Evolutionary conservation across 108 stramenopile species (phyloP).

Genomic region (Schizochytrium sp.): DNA sequence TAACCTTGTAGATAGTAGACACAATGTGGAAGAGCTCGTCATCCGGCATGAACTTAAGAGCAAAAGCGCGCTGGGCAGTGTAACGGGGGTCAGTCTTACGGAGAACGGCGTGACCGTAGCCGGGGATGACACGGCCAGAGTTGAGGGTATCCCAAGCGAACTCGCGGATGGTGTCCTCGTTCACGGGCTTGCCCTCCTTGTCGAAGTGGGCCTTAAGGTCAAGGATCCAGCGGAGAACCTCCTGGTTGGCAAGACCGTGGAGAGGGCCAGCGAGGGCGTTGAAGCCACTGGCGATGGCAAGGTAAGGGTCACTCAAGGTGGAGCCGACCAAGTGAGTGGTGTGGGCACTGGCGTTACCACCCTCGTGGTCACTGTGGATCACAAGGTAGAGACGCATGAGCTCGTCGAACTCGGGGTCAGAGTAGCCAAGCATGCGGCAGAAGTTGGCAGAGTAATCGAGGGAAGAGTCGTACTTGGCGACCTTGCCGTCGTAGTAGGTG

Average conservation of each 20-base stretch:
- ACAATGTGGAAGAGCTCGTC: slow-evolving; percentile 98
- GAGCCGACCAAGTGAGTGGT: slow-evolving; percentile 98
- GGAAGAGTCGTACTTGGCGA: slow-evolving; percentile 86
- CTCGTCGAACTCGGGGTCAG: slow-evolving; percentile 93
- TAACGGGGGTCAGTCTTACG: slow-evolving; percentile 99
- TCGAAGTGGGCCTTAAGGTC: slow-evolving; percentile 91
- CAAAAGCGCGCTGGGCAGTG: slow-evolving; percentile 98
- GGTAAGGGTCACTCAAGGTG: slow-evolving; percentile 94
- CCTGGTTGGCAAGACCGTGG: slow-evolving; percentile 99
- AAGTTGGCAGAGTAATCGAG: slow-evolving; percentile 99
- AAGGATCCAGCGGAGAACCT: slow-evolving; percentile 96
- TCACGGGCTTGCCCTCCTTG: slow-evolving; percentile 92
- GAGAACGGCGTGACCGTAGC: slow-evolving; percentile 98
- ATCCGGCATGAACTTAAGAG: slow-evolving; percentile 98
- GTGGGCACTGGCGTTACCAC: slow-evolving; percentile 98
- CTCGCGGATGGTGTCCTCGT: slow-evolving; percentile 95
- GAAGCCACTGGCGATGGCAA: slow-evolving; percentile 93
- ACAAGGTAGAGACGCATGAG: slow-evolving; percentile 98
- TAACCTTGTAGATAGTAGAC: slow-evolving; percentile 96
- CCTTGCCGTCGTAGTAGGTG: slow-evolving; percentile 91
- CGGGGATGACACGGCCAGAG: slow-evolving; percentile 98
- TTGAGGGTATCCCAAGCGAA: slow-evolving; percentile 99
- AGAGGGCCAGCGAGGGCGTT: slow-evolving; percentile 97
- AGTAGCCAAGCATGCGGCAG: slow-evolving; percentile 96
- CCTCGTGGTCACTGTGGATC: slow-evolving; percentile 99